These are phyloP conservation scores for Vitis hybrid DNA, from an alignment of 177 flowering plant species.

Conservation along the genomic window DNA sequence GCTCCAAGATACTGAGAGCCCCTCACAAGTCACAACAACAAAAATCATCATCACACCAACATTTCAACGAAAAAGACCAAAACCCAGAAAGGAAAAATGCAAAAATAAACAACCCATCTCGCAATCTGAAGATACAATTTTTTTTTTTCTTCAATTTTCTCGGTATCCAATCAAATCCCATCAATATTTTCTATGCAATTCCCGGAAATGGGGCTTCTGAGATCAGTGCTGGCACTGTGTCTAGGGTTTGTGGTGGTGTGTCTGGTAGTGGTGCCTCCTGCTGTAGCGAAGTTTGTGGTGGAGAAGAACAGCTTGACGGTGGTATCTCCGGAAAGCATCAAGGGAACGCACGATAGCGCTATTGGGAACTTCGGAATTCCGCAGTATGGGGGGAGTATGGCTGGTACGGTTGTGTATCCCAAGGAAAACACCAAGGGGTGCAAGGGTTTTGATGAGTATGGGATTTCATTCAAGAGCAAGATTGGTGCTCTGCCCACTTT, in stretches of 20 bases:
- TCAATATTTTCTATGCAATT: no score
- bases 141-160: no score
- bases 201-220: slow-evolving; percentile 14
- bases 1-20: no score
- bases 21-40: no score
- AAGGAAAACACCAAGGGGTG: slow-evolving; percentile 80
- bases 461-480: slow-evolving; percentile 59
- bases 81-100: no score
- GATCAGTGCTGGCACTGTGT: background rate
- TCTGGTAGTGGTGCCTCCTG: slow-evolving; percentile 7
- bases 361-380: slow-evolving; percentile 97
- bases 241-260: slow-evolving; percentile 25
- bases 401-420: slow-evolving; percentile 73
- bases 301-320: slow-evolving; percentile 93
- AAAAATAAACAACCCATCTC: no score
- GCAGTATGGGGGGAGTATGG: slow-evolving; percentile 93
- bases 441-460: slow-evolving; percentile 49
- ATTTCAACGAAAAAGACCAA: no score
- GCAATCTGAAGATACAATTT: no score
- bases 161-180: no score
- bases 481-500: slow-evolving; percentile 80
- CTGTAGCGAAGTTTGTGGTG: slow-evolving; percentile 66
- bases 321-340: slow-evolving; percentile 75
- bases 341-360: slow-evolving; percentile 85
- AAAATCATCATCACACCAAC: no score